These are phyloP conservation scores for Agrostemma githago DNA, from an alignment of 148 eudicot species.

Conservation along the genomic window DNA sequence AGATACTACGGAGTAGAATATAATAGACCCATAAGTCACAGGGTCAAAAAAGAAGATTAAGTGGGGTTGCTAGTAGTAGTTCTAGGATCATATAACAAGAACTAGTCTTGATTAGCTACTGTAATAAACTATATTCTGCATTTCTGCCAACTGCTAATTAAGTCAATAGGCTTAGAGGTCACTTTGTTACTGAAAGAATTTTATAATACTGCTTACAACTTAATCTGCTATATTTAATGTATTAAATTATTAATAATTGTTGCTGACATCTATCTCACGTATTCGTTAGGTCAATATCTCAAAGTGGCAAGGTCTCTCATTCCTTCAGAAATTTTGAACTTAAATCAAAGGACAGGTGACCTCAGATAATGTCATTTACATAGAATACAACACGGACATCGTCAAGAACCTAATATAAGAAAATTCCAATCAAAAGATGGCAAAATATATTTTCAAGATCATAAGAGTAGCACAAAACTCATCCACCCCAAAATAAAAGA, in stretches of 20 bases:
- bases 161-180: conserved; percentile 9
- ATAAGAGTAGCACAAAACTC: conserved; percentile 9
- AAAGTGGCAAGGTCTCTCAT: background rate
- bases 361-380: conserved; percentile 22
- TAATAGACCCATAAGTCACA: conserved; percentile 22
- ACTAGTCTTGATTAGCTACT: background rate
- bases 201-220: conserved; percentile 11
- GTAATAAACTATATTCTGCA: background rate
- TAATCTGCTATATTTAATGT: conserved; percentile 15
- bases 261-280: conserved; percentile 20
- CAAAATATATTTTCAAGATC: conserved; percentile 4
- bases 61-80: conserved; percentile 19
- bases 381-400: background rate
- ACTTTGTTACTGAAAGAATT: conserved; percentile 12
- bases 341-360: conserved; percentile 13
- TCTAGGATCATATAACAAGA: conserved; percentile 17
- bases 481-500: conserved; percentile 4
- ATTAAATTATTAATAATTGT: background rate
- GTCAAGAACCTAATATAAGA: conserved; percentile 17
- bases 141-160: conserved; percentile 10
- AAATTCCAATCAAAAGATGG: conserved; percentile 12
- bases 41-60: conserved; percentile 27
- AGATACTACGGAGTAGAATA: background rate
- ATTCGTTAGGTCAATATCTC: conserved; percentile 7
- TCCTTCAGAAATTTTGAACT: conserved; percentile 7